Evolutionary conservation across 2,329 filamentous ascomycete genomes (phyloP).

Genomic region (Arthrobotrys sinensis): DNA sequence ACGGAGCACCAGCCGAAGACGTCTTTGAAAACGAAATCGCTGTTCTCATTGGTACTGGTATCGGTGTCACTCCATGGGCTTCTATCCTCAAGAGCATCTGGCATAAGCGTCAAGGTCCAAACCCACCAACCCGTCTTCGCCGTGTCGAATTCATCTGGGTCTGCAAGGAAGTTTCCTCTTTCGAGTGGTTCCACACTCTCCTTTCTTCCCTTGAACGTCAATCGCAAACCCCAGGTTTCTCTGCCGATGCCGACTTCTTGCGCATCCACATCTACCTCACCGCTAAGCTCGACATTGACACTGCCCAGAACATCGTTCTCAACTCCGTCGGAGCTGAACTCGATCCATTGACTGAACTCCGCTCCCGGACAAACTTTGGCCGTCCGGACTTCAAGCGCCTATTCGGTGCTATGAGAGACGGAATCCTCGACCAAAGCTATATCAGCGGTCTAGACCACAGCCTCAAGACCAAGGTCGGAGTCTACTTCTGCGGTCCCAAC

Average conservation of each 20-base stretch:
- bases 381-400: constrained; percentile 88
- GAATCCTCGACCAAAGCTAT: constrained; percentile 87
- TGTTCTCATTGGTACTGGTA: constrained; percentile 87
- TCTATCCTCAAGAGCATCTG: constrained; percentile 97
- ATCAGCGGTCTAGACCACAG: constrained; percentile 84
- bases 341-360: constrained; percentile 93
- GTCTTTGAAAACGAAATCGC: constrained; percentile 95
- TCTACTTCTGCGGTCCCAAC: constrained; percentile 97
- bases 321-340: constrained; percentile 90
- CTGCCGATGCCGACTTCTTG: constrained; percentile 82
- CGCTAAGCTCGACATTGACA: constrained; percentile 91
- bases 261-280: constrained; percentile 99
- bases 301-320: constrained; percentile 94
- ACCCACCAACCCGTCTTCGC: constrained; percentile 88
- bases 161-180: constrained; percentile 93
- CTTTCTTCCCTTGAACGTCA: constrained; percentile 92
- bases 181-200: constrained; percentile 98
- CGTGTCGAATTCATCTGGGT: constrained; percentile 99
- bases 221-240: constrained; percentile 78
- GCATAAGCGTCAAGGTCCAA: constrained; percentile 91
- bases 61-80: constrained; percentile 89
- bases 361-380: constrained; percentile 91
- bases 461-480: constrained; percentile 87
- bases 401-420: constrained; percentile 87
- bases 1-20: constrained; percentile 96